Evolutionary conservation across 768 basidiomycete genomes (phyloP), one percentile per base, ranked within the genome.

Genomic region (Pholiota molesta): DNA sequence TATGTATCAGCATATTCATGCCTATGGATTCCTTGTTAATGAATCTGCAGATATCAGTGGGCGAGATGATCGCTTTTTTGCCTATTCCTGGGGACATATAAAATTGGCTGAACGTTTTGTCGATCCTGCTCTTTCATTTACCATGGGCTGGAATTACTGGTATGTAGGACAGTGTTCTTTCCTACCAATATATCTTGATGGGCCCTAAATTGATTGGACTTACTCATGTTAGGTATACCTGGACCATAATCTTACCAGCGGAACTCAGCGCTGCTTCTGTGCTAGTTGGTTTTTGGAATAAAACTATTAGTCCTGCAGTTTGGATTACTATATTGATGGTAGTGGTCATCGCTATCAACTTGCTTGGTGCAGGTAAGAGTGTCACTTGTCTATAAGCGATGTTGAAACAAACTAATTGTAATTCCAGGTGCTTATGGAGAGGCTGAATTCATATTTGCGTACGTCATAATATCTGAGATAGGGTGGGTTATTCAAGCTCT

Each of bases 391-490:
- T 44, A 1, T 21, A 6, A 9, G 6, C n/a, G n/a, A 8, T 44
- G 42, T 44, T n/a, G 23, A 19, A 49, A 45, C 2, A 9, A 49
- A 10, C 23, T 19, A 49, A 49, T 49, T 37, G 35, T 1, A 37
- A 49, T 49, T 17, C n/a, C 60, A 80, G 83, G 86, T 65, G 90
- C 84, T 29, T 94, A 94, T 68, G 91, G 92, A 37, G 92, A 95
- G 74, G 86, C 86, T 7, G 94, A 95, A 74, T 96, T 96, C 70
- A 80, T 87, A 53, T 95, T 95, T 71, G 92, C 92, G 81, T 89
- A 63, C 72, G 86, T 68, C 80, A 35, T 21, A 31, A 2, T 28
- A 33, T 23, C 5, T n/a, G n/a, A 14, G 21, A 16, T 55, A 33
- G 23, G 33, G 26, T 9, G 39, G 33, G 11, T 17, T 40, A 35